Base-by-base conservation (phyloP, 192 early-diverging fungal species). In the Piromyces finnis region DNA sequence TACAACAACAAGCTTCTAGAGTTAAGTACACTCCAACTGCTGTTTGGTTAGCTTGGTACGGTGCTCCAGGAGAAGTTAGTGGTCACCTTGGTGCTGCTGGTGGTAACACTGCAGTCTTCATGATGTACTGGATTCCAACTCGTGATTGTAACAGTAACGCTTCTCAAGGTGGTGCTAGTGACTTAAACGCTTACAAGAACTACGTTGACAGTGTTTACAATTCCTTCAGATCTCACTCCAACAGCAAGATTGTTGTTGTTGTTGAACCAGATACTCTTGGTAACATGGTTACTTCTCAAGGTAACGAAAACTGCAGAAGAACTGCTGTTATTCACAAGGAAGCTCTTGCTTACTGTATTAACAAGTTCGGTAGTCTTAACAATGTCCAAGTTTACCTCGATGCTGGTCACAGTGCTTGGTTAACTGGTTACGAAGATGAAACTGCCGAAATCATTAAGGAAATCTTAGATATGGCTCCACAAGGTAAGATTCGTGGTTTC, bases 241-340 rank as follows among this genome's bases (percentile, higher is more conserved):
- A 22, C 18, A 51, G 41, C 22, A 51, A 22, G 6, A 78, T 86
- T 30, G 86, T 89, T 18, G 35, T 87, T 18, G 79, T 88, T 68
- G 85, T 86, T 77, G 86, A 86, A 37, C 86, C 86, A 28, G 86
- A 86, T 80, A 84, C 85, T 26, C 77, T 86, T 27, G 85, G 85
- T 35, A 86, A 86, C 77, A 30, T 86, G 29, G 87, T 83, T 36
- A 86, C 86, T 29, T 88, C 88, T 84, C 18, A 37, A 26, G 37
- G 22, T 26, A 77, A 79, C 12, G 78, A 81, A 28, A 82, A 59
- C 22, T 86, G 86, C 78, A 82, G 30, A 78, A 30, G 80, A 26
- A 82, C 85, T 26, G 77, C 84, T 15, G 78, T 78, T 37, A 80
- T 81, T 29, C 88, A 86, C 79, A 59, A 78, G 29, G 36, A 79